phyloP scores from a whole-genome alignment of 495 filamentous ascomycete genomes.

The Annulohypoxylon maeteangense region DNA sequence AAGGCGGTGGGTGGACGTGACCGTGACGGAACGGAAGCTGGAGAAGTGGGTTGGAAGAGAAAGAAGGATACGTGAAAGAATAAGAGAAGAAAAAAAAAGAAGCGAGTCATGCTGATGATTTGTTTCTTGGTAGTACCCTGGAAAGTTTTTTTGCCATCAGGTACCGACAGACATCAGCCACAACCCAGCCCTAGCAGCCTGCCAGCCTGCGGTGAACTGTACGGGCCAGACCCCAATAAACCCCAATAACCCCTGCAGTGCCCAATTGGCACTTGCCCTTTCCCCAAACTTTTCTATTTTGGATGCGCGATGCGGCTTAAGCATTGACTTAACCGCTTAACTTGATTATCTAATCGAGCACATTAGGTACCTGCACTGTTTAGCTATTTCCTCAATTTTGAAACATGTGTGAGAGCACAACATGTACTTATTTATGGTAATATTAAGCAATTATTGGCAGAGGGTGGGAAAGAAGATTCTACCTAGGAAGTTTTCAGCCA shows the following conservation, averaged over 20 bases:
- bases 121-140: slow-evolving; percentile 11
- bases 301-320: slow-evolving; percentile 1
- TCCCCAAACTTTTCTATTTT: slow-evolving; percentile 15
- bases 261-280: background rate
- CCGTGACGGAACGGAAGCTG: slow-evolving; percentile 50
- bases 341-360: background rate
- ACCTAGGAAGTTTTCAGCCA: background rate
- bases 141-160: slow-evolving; percentile 28
- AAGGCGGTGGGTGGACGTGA: slow-evolving; percentile 49
- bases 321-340: background rate
- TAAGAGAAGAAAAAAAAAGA: slow-evolving; percentile 31
- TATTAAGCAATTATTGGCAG: slow-evolving; percentile 4
- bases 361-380: background rate
- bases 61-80: slow-evolving; percentile 46
- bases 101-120: slow-evolving; percentile 39
- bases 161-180: slow-evolving; percentile 25
- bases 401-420: background rate
- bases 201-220: background rate
- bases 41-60: slow-evolving; percentile 47
- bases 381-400: background rate
- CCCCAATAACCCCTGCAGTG: background rate
- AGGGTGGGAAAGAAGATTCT: background rate
- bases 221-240: background rate
- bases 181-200: slow-evolving; percentile 13
- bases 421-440: background rate